These are phyloP conservation scores for Phoenix dactylifera DNA, from an alignment of 176 grass and related monocot genomes.

Conservation along the genomic window DNA sequence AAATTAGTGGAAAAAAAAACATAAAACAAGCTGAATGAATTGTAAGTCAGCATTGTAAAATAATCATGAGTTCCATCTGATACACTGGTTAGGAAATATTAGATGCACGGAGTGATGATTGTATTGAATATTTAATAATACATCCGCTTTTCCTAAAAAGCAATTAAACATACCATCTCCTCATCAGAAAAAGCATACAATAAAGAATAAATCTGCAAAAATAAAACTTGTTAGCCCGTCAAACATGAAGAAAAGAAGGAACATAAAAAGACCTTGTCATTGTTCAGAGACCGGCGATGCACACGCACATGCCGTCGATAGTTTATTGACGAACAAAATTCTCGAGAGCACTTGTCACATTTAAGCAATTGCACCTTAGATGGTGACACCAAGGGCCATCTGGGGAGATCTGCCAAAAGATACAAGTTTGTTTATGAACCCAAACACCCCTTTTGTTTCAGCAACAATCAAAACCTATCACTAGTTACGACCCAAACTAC, in stretches of 20 bases:
- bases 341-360: constrained; percentile 17
- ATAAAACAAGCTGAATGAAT: too few species aligned
- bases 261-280: constrained; percentile 8
- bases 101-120: too few species aligned
- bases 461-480: constrained; percentile 2
- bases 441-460: background rate
- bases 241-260: background rate
- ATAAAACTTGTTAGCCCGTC: background rate
- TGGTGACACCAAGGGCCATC: constrained; percentile 12
- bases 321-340: constrained; percentile 15
- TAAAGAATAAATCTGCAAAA: background rate
- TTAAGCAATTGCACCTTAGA: constrained; percentile 11
- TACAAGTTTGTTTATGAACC: background rate
- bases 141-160: too few species aligned
- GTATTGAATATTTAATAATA: too few species aligned
- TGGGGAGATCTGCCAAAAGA: constrained; percentile 3
- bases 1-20: too few species aligned
- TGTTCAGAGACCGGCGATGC: constrained; percentile 12
- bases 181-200: too few species aligned
- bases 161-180: too few species aligned
- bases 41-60: too few species aligned
- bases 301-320: constrained; percentile 9
- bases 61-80: too few species aligned
- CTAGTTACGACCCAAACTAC: background rate
- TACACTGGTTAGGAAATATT: too few species aligned